phyloP scores from a whole-genome alignment of 2,329 filamentous ascomycete genomes.

The Trichophyton rubrum region DNA sequence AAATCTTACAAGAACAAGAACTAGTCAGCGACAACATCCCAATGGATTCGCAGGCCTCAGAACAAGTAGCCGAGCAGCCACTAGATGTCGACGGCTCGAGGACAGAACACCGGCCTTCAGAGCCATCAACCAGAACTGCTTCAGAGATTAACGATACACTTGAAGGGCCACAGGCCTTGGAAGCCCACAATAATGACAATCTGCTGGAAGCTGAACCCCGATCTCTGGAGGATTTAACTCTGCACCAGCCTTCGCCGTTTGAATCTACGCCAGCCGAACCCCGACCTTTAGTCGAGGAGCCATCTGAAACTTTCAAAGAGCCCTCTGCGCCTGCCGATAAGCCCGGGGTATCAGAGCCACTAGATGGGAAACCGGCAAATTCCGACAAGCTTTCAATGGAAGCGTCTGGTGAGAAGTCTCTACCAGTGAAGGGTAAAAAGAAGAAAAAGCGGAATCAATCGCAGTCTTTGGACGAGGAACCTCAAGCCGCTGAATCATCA shows the following conservation, averaged over 20 bases:
- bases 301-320: neutral
- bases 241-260: neutral
- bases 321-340: neutral
- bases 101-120: neutral
- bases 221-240: neutral
- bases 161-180: neutral
- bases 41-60: neutral
- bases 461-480: neutral
- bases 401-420: neutral
- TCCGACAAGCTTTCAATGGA: neutral
- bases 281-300: neutral
- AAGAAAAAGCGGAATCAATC: slow-evolving; percentile 6
- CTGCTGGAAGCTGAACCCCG: neutral
- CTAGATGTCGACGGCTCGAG: neutral
- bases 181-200: neutral
- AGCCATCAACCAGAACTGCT: neutral
- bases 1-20: neutral
- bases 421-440: neutral
- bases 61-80: neutral
- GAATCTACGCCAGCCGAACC: neutral
- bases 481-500: neutral
- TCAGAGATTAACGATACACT: neutral
- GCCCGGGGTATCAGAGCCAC: neutral
- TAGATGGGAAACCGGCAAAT: neutral
- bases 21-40: neutral